A percentile compares a stretch with the other conserved stretches of the same genome.
phyloP scores from a whole-genome alignment of 2,329 filamentous ascomycete species.

The Camillea tinctor region DNA sequence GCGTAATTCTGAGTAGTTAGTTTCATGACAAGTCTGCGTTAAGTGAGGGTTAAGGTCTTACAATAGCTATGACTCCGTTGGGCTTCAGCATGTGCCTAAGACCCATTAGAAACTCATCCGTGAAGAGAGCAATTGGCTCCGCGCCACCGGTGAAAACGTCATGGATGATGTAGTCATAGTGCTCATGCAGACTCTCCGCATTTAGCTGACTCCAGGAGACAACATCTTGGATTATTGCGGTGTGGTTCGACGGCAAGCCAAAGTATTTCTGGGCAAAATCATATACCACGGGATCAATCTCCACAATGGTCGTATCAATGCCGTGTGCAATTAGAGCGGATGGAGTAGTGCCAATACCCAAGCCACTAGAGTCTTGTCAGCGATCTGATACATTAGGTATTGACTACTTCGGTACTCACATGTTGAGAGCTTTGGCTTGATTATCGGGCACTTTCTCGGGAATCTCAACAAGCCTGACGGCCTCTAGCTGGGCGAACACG shows the following conservation, averaged over 20 bases:
- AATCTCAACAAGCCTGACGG: slow-evolving; percentile 74
- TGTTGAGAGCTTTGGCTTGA: slow-evolving; percentile 78
- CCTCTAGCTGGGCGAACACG: slow-evolving; percentile 94
- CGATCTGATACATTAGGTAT: slow-evolving; percentile 2
- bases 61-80: slow-evolving; percentile 83
- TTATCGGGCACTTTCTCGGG: slow-evolving; percentile 53
- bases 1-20: slow-evolving; percentile 74
- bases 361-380: slow-evolving; percentile 56
- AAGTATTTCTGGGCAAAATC: slow-evolving; percentile 84
- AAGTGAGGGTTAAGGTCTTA: slow-evolving; percentile 42
- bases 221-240: slow-evolving; percentile 78
- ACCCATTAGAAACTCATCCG: slow-evolving; percentile 73
- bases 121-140: slow-evolving; percentile 87
- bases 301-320: slow-evolving; percentile 89
- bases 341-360: slow-evolving; percentile 90
- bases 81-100: slow-evolving; percentile 70
- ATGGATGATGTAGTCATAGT: slow-evolving; percentile 91
- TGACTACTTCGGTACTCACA: slow-evolving; percentile 54
- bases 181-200: slow-evolving; percentile 41
- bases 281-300: slow-evolving; percentile 89
- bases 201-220: slow-evolving; percentile 61
- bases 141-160: slow-evolving; percentile 97
- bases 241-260: slow-evolving; percentile 72
- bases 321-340: slow-evolving; percentile 83
- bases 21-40: too few species aligned